Percentiles rank a stretch among this genome's conserved stretches.
Evolutionary conservation across 2,329 filamentous ascomycete species (phyloP).

Genomic region (Aureobasidium sp.): DNA sequence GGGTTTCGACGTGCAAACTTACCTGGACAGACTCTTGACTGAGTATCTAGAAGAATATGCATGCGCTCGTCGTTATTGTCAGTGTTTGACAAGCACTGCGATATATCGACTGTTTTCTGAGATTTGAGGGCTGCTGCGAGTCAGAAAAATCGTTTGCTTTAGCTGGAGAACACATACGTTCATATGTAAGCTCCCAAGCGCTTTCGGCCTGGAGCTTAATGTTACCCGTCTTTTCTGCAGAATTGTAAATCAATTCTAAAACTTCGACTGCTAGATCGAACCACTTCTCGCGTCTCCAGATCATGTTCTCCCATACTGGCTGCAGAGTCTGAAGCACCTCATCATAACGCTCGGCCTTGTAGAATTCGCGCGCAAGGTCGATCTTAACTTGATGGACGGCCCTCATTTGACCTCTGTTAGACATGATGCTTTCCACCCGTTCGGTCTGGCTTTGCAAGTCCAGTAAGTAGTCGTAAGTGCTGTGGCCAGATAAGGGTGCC

Average conservation of each 20-base stretch:
- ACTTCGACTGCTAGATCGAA: constrained; percentile 47
- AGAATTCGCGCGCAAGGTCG: constrained; percentile 47
- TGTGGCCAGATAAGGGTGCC: constrained; percentile 34
- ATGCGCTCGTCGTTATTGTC: background rate
- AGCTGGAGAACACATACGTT: background rate
- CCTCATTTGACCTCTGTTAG: constrained; percentile 43
- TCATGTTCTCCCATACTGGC: constrained; percentile 46
- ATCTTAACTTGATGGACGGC: constrained; percentile 47
- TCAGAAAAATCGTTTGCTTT: background rate
- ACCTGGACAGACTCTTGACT: constrained; percentile 12
- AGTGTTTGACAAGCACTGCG: background rate
- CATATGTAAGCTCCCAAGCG: constrained; percentile 14
- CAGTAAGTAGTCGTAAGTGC: constrained; percentile 43
- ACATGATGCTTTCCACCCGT: constrained; percentile 41
- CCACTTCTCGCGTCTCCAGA: constrained; percentile 55
- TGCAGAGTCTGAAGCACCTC: constrained; percentile 44
- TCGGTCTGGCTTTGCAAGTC: constrained; percentile 41
- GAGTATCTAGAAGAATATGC: constrained; percentile 10
- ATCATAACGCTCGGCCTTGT: constrained; percentile 40
- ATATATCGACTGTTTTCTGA: background rate
- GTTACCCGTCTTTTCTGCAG: constrained; percentile 27
- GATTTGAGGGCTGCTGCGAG: background rate
- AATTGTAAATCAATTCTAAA: constrained; percentile 46
- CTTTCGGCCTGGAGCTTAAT: constrained; percentile 8
- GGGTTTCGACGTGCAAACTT: background rate